Conservation (phyloP, 2,329 filamentous ascomycete genomes). For the Phoma sp. region DNA sequence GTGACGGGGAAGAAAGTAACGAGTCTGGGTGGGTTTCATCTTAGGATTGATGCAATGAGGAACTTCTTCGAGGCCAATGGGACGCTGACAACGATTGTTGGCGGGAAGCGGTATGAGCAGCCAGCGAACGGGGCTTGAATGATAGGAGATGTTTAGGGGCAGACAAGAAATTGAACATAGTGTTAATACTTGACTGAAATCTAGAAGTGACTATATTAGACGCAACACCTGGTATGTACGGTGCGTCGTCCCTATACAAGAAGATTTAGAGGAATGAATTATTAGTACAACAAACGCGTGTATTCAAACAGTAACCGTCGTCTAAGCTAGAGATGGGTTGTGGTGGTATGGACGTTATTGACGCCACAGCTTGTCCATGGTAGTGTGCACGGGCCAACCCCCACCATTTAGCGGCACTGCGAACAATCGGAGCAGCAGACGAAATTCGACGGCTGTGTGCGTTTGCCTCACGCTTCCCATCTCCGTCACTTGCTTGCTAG, state of each 20-base stretch:
- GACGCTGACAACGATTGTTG: constrained; percentile 48
- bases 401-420: constrained; percentile 14
- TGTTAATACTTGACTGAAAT: too few species aligned
- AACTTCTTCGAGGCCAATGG: constrained; percentile 54
- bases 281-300: too few species aligned
- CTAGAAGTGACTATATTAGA: too few species aligned
- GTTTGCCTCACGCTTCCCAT: constrained; percentile 29
- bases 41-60: constrained; percentile 47
- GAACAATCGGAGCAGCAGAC: constrained; percentile 16
- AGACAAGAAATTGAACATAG: too few species aligned
- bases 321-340: too few species aligned
- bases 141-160: too few species aligned
- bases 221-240: too few species aligned
- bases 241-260: too few species aligned
- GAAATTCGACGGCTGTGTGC: constrained; percentile 40
- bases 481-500: constrained; percentile 25
- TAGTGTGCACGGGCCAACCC: constrained; percentile 2
- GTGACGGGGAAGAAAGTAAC: constrained; percentile 49
- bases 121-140: constrained; percentile 44
- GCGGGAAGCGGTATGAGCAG: constrained; percentile 49
- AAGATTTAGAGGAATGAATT: too few species aligned
- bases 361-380: not conserved
- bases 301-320: too few species aligned
- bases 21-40: constrained; percentile 48
- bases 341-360: not conserved